A percentile compares a stretch with the other conserved stretches of the same genome.
These are phyloP conservation scores for Eucalyptus regnans DNA, from an alignment of 345 rosid species.

Conservation along the genomic window DNA sequence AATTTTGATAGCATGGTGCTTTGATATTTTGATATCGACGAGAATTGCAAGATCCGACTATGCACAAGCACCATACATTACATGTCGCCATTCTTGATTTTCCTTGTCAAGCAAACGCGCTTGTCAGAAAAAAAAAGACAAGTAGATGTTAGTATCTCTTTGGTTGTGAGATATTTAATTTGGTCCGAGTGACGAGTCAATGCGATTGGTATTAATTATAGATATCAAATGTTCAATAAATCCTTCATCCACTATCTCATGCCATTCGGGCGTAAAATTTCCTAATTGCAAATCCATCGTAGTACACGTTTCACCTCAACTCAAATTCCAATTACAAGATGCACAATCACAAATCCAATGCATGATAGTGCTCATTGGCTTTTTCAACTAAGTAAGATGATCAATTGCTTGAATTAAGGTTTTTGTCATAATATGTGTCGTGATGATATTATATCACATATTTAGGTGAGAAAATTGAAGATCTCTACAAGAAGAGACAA, in stretches of 20 bases:
- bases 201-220: background rate
- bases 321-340: background rate
- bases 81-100: background rate
- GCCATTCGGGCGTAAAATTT: background rate
- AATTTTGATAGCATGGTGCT: background rate
- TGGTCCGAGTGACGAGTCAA: background rate
- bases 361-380: background rate
- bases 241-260: background rate
- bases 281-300: background rate
- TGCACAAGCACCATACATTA: background rate
- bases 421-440: background rate
- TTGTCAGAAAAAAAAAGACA: background rate
- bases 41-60: background rate
- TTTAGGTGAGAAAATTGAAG: background rate
- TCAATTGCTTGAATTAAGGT: accelerated
- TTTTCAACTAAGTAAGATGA: background rate
- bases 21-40: background rate
- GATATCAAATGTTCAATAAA: background rate
- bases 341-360: background rate
- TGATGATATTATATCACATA: background rate
- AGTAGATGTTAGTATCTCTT: background rate
- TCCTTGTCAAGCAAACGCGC: background rate
- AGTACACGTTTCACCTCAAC: background rate
- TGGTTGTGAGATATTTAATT: background rate
- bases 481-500: background rate